Conservation (phyloP, 2,329 filamentous ascomycete species). For the Trichoderma breve region DNA sequence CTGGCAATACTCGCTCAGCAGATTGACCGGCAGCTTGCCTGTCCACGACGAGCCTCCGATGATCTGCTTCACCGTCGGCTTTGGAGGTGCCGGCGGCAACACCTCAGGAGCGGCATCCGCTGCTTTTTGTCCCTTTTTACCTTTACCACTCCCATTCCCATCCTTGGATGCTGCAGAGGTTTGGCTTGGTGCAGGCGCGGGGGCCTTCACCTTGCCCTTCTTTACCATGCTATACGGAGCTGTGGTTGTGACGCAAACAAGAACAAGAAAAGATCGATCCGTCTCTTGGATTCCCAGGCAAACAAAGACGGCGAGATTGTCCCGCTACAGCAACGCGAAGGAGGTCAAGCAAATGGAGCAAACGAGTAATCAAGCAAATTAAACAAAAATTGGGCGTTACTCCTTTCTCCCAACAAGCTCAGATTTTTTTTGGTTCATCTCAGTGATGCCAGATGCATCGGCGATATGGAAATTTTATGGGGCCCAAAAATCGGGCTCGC, state of each 20-base stretch:
- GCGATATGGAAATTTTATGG: conserved; percentile 14
- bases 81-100: conserved; percentile 46
- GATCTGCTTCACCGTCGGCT: conserved; percentile 70
- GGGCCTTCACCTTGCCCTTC: conserved; percentile 53
- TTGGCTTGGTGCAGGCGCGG: conserved; percentile 34
- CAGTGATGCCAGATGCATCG: not conserved
- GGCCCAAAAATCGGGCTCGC: not conserved
- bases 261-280: not conserved
- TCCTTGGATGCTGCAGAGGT: conserved; percentile 43
- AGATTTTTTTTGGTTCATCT: not conserved
- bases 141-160: conserved; percentile 35
- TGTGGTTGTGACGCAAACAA: conserved; percentile 7
- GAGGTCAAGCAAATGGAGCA: not conserved
- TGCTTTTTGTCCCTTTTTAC: conserved; percentile 40
- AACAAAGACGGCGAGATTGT: not conserved
- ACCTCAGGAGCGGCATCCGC: conserved; percentile 32
- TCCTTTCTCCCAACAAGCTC: not conserved
- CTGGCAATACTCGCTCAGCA: conserved; percentile 91
- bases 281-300: not conserved
- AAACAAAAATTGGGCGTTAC: not conserved
- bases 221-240: conserved; percentile 43
- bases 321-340: not conserved
- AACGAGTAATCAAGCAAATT: not conserved
- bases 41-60: conserved; percentile 97
- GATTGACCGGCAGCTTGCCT: conserved; percentile 89